Percentiles rank a stretch among this genome's conserved stretches.
phyloP scores from a whole-genome alignment of 495 filamentous ascomycete genomes.

The Cercophora newfieldiana region DNA sequence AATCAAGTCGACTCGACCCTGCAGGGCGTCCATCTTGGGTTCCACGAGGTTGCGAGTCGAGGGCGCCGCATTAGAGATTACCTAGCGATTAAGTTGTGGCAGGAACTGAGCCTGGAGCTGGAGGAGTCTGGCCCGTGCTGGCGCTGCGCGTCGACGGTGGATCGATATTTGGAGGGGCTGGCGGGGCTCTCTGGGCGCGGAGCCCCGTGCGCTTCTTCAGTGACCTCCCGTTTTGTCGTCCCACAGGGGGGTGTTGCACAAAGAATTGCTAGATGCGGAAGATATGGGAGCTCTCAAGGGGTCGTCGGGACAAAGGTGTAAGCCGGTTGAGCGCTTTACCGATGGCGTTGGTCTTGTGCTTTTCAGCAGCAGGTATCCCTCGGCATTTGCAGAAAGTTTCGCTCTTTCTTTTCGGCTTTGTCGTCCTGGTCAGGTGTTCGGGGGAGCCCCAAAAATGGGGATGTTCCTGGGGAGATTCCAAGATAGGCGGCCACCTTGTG shows the following conservation, averaged over 20 bases:
- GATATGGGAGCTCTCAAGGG: no score
- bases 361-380: background rate
- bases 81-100: conserved; percentile 5
- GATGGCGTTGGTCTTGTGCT: background rate
- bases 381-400: background rate
- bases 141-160: background rate
- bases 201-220: background rate
- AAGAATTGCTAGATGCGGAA: background rate
- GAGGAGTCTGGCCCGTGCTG: background rate
- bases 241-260: background rate
- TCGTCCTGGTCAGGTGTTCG: background rate
- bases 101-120: no score
- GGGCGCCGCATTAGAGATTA: conserved; percentile 15
- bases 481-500: no score
- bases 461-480: background rate
- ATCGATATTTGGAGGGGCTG: background rate
- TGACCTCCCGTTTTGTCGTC: background rate
- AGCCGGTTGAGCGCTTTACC: background rate
- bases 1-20: conserved; percentile 29
- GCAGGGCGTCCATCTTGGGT: conserved; percentile 32
- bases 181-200: background rate
- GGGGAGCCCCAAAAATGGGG: background rate
- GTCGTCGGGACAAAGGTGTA: background rate
- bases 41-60: conserved; percentile 24
- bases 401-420: background rate